These are phyloP conservation scores for Stemphylium lycopersici DNA, from an alignment of 2,329 filamentous ascomycete species.

Conservation along the genomic window DNA sequence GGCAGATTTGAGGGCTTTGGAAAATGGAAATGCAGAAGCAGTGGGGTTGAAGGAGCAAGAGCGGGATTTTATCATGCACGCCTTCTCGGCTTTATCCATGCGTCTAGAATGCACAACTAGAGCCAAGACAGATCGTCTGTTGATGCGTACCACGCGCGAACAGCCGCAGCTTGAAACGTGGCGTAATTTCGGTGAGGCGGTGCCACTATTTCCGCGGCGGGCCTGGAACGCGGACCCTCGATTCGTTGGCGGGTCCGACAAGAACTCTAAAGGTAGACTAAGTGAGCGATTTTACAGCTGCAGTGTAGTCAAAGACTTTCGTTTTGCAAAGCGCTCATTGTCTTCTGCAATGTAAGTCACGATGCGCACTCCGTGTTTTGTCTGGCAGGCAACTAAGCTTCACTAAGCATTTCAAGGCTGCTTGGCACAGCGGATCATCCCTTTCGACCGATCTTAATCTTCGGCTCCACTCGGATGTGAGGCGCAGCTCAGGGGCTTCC, in stretches of 20 bases:
- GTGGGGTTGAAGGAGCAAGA: neutral
- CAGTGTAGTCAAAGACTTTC: too few relatives aligned
- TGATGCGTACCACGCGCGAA: conserved; percentile 10
- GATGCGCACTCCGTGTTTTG: neutral
- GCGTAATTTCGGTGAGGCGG: conserved; percentile 10
- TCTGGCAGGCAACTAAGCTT: conserved; percentile 10
- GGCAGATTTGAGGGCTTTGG: neutral
- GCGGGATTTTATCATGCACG: conserved; percentile 20
- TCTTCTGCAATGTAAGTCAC: too few relatives aligned
- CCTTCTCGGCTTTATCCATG: neutral
- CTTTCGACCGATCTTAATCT: neutral
- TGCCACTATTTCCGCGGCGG: neutral
- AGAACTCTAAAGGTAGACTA: neutral
- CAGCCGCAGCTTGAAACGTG: conserved; percentile 13
- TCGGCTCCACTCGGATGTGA: conserved; percentile 4
- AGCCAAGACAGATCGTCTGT: conserved; percentile 3
- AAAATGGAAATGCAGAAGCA: neutral
- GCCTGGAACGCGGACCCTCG: neutral
- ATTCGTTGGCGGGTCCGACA: neutral
- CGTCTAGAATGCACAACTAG: conserved; percentile 7
- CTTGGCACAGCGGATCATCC: conserved; percentile 13
- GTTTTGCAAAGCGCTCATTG: too few relatives aligned
- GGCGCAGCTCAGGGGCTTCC: conserved; percentile 14
- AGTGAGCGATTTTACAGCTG: neutral
- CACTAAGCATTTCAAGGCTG: conserved; percentile 14